Evolutionary conservation across 2,329 filamentous ascomycete genomes (phyloP), one percentile per base, ranked within the genome.

Genomic region (Botrytis galanthina): DNA sequence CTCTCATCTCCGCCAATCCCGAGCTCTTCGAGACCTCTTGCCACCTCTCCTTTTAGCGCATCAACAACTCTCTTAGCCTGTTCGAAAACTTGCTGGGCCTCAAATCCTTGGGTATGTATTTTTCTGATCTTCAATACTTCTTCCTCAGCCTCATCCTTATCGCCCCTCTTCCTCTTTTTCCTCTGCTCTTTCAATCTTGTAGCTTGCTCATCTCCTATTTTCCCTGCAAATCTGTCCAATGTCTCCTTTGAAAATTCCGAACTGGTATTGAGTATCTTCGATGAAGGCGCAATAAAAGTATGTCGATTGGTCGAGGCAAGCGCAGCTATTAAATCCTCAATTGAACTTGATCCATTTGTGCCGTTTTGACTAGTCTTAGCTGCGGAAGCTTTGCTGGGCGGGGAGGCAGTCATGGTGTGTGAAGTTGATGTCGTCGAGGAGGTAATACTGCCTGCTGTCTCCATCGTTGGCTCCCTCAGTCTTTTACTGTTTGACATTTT

Each of bases 1-100:
- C 76, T 72, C 71, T 73, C 76, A 73, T 71, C 77, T 64, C 69
- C 75, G 29, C 78, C 78, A 20, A 78, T 72, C 48, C 78, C 78
- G 29, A 80, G 79, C 70, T 81, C 82, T 67, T 82, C 83, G 61
- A 86, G 81, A 48, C 81, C 85, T 77, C 80, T 82, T 78, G 88
- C 85, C 4, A 88, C 84, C 79, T 91, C 86, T 29, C 84, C 82
- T 61, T 84, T 84, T 10, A 90, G 83, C 64, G 90, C 88, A 75
- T 92, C 87, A 73, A 98, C 90, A 32, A 98, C 93, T 78, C 93
- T 90, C 80, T 91, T 91, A 14, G 94, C 92, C 84, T 99, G 96
- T 82, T 98, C 93, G 93, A 95, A 99, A 61, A 99, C 91, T 83
- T 98, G 95, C 32, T 91, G 89, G 18, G 93, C 91, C 78, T 92